Percentiles rank a stretch among this genome's conserved stretches.
phyloP scores from a whole-genome alignment of 2,329 filamentous ascomycete species.

The Pseudogymnoascus sp. region DNA sequence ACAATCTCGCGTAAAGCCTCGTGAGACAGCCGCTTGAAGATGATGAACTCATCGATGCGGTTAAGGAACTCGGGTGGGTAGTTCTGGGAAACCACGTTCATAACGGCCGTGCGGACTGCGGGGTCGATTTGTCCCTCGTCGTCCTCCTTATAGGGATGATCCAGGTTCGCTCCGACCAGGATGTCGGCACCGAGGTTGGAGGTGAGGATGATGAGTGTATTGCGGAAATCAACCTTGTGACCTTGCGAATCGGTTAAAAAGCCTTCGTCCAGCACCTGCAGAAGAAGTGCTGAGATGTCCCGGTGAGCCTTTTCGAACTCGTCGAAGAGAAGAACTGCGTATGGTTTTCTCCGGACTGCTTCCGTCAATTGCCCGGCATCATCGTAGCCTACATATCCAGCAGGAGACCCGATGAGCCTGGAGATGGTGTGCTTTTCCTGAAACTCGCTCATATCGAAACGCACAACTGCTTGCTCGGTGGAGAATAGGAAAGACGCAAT shows the following conservation, averaged over 20 bases:
- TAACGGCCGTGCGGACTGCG: constrained; percentile 68
- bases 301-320: constrained; percentile 97
- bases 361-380: constrained; percentile 95
- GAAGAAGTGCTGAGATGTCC: constrained; percentile 82
- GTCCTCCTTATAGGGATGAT: constrained; percentile 55
- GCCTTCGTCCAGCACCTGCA: constrained; percentile 93
- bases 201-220: constrained; percentile 92
- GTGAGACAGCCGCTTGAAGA: constrained; percentile 80
- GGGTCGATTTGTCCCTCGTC: constrained; percentile 61
- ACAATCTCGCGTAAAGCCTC: constrained; percentile 82
- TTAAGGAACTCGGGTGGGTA: constrained; percentile 95
- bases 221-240: constrained; percentile 92
- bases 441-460: constrained; percentile 98
- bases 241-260: constrained; percentile 93
- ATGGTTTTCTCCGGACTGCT: constrained; percentile 88
- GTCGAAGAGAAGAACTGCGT: constrained; percentile 89
- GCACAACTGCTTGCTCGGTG: constrained; percentile 79
- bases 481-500: constrained; percentile 90
- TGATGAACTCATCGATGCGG: constrained; percentile 90
- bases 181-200: constrained; percentile 92
- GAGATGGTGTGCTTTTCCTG: constrained; percentile 96
- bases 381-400: constrained; percentile 93
- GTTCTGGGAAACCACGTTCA: constrained; percentile 69
- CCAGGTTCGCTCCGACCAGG: constrained; percentile 65
- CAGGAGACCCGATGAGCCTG: constrained; percentile 82